Evolutionary conservation across 108 stramenopile genomes (phyloP).

Genomic region (Skeletonema tropicum): DNA sequence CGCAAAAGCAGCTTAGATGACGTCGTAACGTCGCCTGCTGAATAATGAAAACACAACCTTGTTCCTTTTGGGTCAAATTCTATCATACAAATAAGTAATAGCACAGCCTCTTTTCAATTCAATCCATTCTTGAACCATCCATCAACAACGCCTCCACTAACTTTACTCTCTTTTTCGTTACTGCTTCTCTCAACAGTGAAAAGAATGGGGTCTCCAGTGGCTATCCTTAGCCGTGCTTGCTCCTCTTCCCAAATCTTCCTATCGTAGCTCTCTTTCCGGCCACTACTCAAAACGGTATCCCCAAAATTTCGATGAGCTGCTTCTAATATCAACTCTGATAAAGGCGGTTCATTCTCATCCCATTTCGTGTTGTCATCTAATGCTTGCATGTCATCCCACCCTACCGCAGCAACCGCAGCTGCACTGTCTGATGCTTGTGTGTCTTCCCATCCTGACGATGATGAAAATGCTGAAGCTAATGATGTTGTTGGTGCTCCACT

Average conservation of each 20-base stretch:
- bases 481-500: neutral
- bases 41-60: too few species aligned
- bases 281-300: neutral
- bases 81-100: neutral
- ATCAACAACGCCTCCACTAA: neutral
- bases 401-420: neutral
- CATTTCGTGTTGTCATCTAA: neutral
- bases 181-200: neutral
- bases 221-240: neutral
- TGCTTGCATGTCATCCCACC: neutral
- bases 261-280: neutral
- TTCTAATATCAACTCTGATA: slow-evolving; percentile 1
- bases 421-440: neutral
- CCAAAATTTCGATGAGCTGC: neutral
- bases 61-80: too few species aligned
- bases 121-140: neutral
- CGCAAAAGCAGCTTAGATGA: too few species aligned
- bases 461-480: neutral
- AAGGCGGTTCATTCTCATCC: neutral
- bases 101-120: neutral
- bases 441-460: neutral
- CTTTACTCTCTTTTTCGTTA: neutral
- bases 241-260: neutral
- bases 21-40: too few species aligned
- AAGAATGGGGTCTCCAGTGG: neutral